These are phyloP conservation scores for Simmondsia chinensis DNA, from an alignment of 148 eudicot species.

Conservation along the genomic window DNA sequence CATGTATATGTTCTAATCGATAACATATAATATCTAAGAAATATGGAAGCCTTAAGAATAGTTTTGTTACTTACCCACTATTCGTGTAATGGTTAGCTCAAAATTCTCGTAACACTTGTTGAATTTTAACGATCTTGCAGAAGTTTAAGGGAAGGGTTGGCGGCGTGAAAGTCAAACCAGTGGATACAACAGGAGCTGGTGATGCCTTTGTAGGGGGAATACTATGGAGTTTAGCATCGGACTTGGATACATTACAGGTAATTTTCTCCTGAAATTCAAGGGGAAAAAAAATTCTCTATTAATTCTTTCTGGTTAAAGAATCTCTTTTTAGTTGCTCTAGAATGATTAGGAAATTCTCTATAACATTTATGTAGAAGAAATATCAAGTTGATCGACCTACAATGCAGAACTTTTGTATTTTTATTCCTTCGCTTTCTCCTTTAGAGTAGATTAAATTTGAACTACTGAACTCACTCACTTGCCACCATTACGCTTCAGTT, in stretches of 20 bases:
- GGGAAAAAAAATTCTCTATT: neutral
- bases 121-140: conserved; percentile 25
- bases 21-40: too few relatives aligned
- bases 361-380: too few relatives aligned
- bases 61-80: neutral
- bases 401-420: too few relatives aligned
- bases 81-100: neutral
- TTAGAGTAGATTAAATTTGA: too few relatives aligned
- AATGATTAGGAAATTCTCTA: too few relatives aligned
- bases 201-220: conserved; percentile 84
- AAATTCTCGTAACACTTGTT: neutral
- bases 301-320: neutral
- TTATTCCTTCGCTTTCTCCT: too few relatives aligned
- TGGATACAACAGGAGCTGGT: conserved; percentile 94
- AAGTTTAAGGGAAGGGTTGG: conserved; percentile 59
- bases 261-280: neutral
- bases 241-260: conserved; percentile 52
- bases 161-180: conserved; percentile 53
- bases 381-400: too few relatives aligned
- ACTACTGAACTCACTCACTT: too few relatives aligned
- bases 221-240: conserved; percentile 52
- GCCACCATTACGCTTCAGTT: too few relatives aligned
- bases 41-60: too few relatives aligned
- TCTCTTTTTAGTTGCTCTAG: neutral
- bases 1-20: too few relatives aligned